phyloP scores from a whole-genome alignment of 352 stramenopile species.

The Blastocystis sp. region DNA sequence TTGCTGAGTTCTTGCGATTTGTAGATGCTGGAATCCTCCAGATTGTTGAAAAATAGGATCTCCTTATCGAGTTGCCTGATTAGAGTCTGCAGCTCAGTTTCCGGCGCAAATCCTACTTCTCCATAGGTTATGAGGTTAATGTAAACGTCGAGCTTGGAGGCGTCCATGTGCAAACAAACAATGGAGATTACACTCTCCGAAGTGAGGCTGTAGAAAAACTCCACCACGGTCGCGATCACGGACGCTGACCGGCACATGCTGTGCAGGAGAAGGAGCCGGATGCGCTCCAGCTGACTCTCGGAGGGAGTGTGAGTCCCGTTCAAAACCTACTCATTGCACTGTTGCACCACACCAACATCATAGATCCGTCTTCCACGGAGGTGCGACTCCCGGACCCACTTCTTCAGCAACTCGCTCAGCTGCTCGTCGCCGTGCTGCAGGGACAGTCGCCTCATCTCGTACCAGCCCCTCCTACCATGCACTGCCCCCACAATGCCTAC shows the following conservation, averaged over 20 bases:
- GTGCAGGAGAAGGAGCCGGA: slow-evolving; percentile 2
- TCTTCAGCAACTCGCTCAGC: not conserved
- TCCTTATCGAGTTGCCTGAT: slow-evolving; percentile 57
- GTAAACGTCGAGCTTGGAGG: not conserved
- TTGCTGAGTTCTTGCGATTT: slow-evolving; percentile 17
- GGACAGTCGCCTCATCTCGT: not conserved
- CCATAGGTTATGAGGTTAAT: slow-evolving; percentile 4
- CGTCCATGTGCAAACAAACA: slow-evolving; percentile 43
- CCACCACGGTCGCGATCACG: not conserved
- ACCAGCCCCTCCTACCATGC: slow-evolving; percentile 6
- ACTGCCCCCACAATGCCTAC: not conserved
- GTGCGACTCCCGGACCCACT: slow-evolving; percentile 37
- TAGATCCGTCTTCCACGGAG: slow-evolving; percentile 17
- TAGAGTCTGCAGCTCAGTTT: not conserved
- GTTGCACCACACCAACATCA: not conserved
- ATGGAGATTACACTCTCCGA: not conserved
- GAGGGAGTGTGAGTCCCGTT: not conserved
- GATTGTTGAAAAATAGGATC: slow-evolving; percentile 17
- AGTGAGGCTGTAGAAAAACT: not conserved
- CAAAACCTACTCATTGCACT: slow-evolving; percentile 22
- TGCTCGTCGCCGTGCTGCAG: not conserved
- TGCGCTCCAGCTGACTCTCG: not conserved
- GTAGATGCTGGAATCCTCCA: slow-evolving; percentile 50
- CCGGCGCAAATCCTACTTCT: not conserved
- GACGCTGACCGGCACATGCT: slow-evolving; percentile 1